Evolutionary conservation across 306 rosid species (phyloP).

Genomic region (Acacia acuminata): DNA sequence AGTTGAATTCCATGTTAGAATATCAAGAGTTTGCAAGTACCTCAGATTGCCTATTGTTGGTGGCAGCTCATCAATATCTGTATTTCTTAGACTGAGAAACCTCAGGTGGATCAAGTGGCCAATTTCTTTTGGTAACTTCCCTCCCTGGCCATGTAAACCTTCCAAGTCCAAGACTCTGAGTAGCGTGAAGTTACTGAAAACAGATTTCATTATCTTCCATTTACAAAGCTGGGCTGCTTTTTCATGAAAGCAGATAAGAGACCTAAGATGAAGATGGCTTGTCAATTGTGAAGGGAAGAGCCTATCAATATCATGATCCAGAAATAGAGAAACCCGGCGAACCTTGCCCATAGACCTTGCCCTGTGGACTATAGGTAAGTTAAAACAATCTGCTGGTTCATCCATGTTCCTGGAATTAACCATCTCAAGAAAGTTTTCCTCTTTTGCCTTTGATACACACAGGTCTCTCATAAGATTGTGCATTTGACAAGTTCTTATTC

Average conservation of each 20-base stretch:
- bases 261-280: conserved; percentile 43
- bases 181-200: conserved; percentile 42
- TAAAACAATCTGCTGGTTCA: conserved; percentile 20
- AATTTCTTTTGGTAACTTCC: conserved; percentile 49
- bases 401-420: conserved; percentile 29
- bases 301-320: conserved; percentile 26
- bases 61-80: conserved; percentile 49
- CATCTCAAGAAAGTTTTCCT: conserved; percentile 47
- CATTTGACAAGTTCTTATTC: conserved; percentile 52
- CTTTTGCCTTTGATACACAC: conserved; percentile 43
- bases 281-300: conserved; percentile 32
- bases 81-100: conserved; percentile 41
- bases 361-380: background rate
- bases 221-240: background rate
- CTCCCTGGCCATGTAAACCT: conserved; percentile 29
- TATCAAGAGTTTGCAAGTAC: conserved; percentile 54
- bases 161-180: conserved; percentile 62
- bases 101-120: conserved; percentile 50
- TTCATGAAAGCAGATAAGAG: conserved; percentile 47
- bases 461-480: conserved; percentile 57
- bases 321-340: conserved; percentile 44
- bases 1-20: conserved; percentile 43
- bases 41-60: conserved; percentile 50
- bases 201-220: conserved; percentile 28
- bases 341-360: conserved; percentile 29